These are phyloP conservation scores for Heimioporus retisporus DNA, from an alignment of 1,284 basidiomycete species.

Conservation along the genomic window DNA sequence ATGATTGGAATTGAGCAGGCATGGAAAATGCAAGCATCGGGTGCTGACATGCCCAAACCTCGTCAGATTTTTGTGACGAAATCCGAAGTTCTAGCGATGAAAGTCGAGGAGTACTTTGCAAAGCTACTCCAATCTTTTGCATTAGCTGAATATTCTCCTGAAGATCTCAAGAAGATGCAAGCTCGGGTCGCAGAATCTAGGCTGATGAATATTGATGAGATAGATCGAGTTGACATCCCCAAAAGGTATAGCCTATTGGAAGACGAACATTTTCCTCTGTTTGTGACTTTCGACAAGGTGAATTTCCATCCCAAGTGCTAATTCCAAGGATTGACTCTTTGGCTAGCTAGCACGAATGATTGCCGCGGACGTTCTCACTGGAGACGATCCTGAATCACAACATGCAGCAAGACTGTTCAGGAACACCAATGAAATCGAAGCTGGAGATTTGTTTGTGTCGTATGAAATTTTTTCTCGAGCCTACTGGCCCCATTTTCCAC, in stretches of 20 bases:
- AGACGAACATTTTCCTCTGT: constrained; percentile 77
- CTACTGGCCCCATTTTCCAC: constrained; percentile 76
- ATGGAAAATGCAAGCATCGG: constrained; percentile 46
- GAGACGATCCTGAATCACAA: constrained; percentile 17
- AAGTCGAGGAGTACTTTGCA: constrained; percentile 73
- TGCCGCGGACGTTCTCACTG: constrained; percentile 33
- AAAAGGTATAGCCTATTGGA: constrained; percentile 64
- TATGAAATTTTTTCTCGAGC: constrained; percentile 60
- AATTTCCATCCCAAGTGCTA: constrained; percentile 16
- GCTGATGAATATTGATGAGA: constrained; percentile 61
- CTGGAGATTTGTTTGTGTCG: constrained; percentile 48
- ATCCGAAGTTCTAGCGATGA: constrained; percentile 69
- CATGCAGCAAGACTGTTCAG: constrained; percentile 25
- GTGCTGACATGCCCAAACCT: constrained; percentile 48
- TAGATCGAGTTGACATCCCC: constrained; percentile 61
- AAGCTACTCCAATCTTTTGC: constrained; percentile 62
- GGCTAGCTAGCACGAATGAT: constrained; percentile 26
- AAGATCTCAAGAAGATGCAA: constrained; percentile 48
- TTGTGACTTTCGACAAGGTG: constrained; percentile 74
- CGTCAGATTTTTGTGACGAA: constrained; percentile 82
- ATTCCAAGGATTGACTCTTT: constrained; percentile 10
- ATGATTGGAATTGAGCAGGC: constrained; percentile 73
- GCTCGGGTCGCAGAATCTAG: constrained; percentile 42
- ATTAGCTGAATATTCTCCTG: constrained; percentile 48
- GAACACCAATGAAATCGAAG: constrained; percentile 23